Evolutionary conservation across 1,284 basidiomycete genomes (phyloP), one percentile per base, ranked within the genome.

Genomic region (Pisolithus thermaeus): DNA sequence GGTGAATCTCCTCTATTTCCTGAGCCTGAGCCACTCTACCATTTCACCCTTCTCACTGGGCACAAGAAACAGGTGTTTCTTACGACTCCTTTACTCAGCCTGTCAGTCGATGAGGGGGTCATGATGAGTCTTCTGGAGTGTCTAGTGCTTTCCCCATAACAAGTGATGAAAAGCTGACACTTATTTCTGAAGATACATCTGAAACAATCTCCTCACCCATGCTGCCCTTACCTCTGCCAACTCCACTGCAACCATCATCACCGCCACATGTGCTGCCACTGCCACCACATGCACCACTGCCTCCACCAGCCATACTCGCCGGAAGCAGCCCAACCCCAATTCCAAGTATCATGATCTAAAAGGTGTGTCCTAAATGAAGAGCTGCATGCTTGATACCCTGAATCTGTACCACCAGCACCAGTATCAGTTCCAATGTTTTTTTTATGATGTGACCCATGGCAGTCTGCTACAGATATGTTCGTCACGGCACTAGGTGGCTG

Each of bases 81-180:
- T 90, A 84, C 56, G 85, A 88, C 35, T 86, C 85, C 0, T 83
- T 84, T 14, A 66, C 82, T 3, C 73, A 74, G 46, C 81, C 83
- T 0, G 58, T 80, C 22, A 77, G 76, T 1, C 60, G 84, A 28
- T 76, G 74, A 1, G 83, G 87, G 46, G 77, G 74, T 1, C 70
- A 66, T 2, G 86, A 88, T 57, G 67, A 61, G 0, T 86, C 84
- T 0, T 84, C 81, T 54, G 86, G 88, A 43, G 78, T 78, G 0
- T 79, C 78, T 0, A 79, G 70, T 49, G 70, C 71, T 27, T 79
- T 77, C 1, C 78, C 32, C 28, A 64, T 54, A 63, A 74, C 54
- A 3, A 69, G 64, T 16, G 49, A 67, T 1, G 67, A 56, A 39
- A 69, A 56, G 37, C n/a, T n/a, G n/a, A n/a, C n/a, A n/a, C n/a